A percentile compares a stretch with the other conserved stretches of the same genome.
These are phyloP conservation scores for Pisolithus tinctorius DNA, from an alignment of 768 basidiomycete genomes.

Conservation along the genomic window DNA sequence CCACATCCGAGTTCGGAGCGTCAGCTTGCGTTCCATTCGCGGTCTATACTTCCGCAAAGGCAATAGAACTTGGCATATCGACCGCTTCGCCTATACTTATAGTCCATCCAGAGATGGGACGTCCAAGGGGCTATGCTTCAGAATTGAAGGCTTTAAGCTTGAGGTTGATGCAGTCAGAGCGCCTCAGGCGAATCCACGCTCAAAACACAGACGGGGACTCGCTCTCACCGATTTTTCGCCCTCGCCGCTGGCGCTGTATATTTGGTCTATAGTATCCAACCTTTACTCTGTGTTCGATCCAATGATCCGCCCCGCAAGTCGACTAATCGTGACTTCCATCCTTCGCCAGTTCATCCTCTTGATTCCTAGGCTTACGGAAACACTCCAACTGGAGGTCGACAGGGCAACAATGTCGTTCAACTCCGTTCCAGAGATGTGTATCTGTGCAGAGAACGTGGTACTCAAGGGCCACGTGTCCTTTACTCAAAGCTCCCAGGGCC, in stretches of 20 bases:
- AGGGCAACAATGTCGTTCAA: constrained; percentile 45
- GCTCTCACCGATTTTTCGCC: constrained; percentile 34
- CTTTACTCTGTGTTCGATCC: constrained; percentile 49
- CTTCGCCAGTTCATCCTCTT: constrained; percentile 56
- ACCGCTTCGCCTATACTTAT: constrained; percentile 59
- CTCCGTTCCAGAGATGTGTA: constrained; percentile 43
- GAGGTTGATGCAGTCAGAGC: constrained; percentile 32
- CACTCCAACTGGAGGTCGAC: constrained; percentile 61
- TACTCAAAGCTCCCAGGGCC: constrained; percentile 37
- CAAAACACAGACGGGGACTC: constrained; percentile 34
- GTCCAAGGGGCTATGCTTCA: constrained; percentile 53
- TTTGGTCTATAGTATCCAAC: constrained; percentile 26
- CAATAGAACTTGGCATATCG: constrained; percentile 49
- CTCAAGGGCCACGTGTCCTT: constrained; percentile 53
- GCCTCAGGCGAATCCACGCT: constrained; percentile 11
- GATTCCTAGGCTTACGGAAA: constrained; percentile 63
- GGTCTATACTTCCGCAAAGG: constrained; percentile 64
- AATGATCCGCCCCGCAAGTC: constrained; percentile 53
- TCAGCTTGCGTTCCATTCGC: constrained; percentile 72
- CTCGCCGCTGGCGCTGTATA: constrained; percentile 28
- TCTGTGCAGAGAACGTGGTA: constrained; percentile 44
- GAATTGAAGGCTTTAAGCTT: constrained; percentile 54
- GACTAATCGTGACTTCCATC: constrained; percentile 44
- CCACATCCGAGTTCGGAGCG: constrained; percentile 61
- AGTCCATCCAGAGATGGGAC: constrained; percentile 39